phyloP scores from a whole-genome alignment of 2,329 filamentous ascomycete species.

The Penicillium italicum region DNA sequence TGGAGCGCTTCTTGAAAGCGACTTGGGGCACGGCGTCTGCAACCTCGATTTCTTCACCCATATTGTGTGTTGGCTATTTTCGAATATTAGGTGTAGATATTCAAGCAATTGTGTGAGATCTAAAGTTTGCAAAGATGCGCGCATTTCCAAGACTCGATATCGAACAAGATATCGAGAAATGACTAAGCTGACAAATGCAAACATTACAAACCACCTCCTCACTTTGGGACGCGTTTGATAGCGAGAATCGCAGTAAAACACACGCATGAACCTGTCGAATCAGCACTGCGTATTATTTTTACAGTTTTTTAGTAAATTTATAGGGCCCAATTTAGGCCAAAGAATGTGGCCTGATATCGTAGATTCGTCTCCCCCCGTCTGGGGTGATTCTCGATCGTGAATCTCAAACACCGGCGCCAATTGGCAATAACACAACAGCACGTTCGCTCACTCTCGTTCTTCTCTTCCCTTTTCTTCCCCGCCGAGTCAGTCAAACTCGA shows the following conservation, averaged over 20 bases:
- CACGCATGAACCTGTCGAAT: background rate
- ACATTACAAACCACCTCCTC: slow-evolving; percentile 4
- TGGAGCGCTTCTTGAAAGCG: slow-evolving; percentile 80
- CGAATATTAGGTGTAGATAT: background rate
- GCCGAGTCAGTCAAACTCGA: slow-evolving; percentile 32
- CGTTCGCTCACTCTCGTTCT: slow-evolving; percentile 7
- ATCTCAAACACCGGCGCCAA: slow-evolving; percentile 21
- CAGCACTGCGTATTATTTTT: background rate
- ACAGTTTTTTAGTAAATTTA: background rate
- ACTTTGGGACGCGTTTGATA: slow-evolving; percentile 7
- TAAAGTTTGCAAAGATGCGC: background rate
- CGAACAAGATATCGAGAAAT: background rate
- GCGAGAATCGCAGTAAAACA: background rate
- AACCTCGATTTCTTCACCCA: slow-evolving; percentile 30
- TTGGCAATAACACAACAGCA: slow-evolving; percentile 16
- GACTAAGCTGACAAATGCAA: slow-evolving; percentile 4
- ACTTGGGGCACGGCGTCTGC: slow-evolving; percentile 32
- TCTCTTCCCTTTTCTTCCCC: slow-evolving; percentile 32
- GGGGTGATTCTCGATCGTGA: slow-evolving; percentile 1
- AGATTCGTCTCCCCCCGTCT: background rate
- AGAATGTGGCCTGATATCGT: background rate
- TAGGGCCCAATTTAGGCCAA: background rate
- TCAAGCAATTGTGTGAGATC: background rate
- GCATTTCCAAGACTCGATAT: background rate
- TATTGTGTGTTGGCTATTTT: slow-evolving; percentile 4